Base-by-base conservation (phyloP, 2,329 filamentous ascomycete species). In the Ceratocystis eucalypticola region DNA sequence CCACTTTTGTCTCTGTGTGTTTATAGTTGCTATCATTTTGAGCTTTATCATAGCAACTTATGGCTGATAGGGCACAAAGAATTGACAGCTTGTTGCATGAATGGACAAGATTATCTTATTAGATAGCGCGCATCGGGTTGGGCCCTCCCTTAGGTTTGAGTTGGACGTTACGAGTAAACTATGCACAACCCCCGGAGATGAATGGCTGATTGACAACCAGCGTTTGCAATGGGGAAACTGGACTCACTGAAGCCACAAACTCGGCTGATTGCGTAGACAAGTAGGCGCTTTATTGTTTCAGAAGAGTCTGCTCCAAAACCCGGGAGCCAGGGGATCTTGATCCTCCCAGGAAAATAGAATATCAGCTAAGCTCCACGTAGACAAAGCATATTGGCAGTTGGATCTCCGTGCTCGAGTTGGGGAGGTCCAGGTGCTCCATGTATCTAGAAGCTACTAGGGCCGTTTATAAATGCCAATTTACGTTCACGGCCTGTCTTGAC, bases 281-380 rank as follows among this genome's bases (percentile, higher is more conserved):
- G 37, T 25, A 62, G 61, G 0, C 61, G 37, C 61, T 44, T 59
- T 59, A 59, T 59, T 59, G 55, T 59, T 59, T 59, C 55, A 59
- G 25, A 59, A 59, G 1, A 10, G 28, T n/a, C 28, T n/a, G 15
- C 22, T 10, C 10, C 53, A 62, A 15, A 62, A 44, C 33, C 61
- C 25, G 44, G 37, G 45, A n/a, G 37, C 4, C 30, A 46, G 10
- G 20, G 33, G 61, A 8, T n/a, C 20, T 8, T 20, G 8, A 33
- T n/a, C 37, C 55, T 57, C 53, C 5, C 8, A 25, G 6, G 25
- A 33, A 59, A 30, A 59, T 37, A 30, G 12, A 5, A 59, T 37
- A 15, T 12, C 33, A n/a, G 53, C 53, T 33, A 33, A n/a, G 5
- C 28, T 57, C 17, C 17, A 33, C 17, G 15, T 17, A 59, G 30